phyloP scores from a whole-genome alignment of 1,284 basidiomycete genomes.

The Phlebopus sp. region DNA sequence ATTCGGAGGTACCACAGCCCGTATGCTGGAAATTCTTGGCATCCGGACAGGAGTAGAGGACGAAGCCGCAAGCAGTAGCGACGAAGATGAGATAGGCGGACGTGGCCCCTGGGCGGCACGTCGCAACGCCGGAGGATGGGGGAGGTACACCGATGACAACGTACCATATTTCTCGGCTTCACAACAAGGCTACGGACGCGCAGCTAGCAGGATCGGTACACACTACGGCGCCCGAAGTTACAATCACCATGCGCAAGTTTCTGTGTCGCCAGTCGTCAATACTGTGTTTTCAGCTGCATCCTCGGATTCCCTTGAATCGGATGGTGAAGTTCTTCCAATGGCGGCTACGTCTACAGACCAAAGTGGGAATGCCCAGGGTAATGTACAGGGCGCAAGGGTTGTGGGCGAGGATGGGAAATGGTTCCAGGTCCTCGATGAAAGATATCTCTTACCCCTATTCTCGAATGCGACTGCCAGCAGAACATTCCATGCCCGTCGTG shows the following conservation, averaged over 20 bases:
- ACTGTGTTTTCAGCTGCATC: constrained; percentile 58
- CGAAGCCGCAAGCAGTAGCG: constrained; percentile 78
- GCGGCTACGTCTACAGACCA: constrained; percentile 43
- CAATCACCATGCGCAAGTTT: constrained; percentile 55
- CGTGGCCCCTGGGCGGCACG: constrained; percentile 29
- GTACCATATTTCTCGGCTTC: constrained; percentile 36
- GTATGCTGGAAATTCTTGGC: constrained; percentile 97
- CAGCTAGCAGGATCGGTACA: constrained; percentile 44
- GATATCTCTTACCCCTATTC: constrained; percentile 92
- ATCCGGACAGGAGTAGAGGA: constrained; percentile 96
- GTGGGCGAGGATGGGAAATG: constrained; percentile 74
- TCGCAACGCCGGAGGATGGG: constrained; percentile 36
- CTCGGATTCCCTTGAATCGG: constrained; percentile 74
- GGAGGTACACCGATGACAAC: constrained; percentile 45
- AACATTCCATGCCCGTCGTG: constrained; percentile 79
- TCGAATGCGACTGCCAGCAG: constrained; percentile 91
- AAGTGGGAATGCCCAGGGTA: constrained; percentile 17
- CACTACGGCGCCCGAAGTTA: constrained; percentile 52
- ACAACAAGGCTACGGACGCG: constrained; percentile 34
- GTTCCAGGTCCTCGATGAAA: constrained; percentile 95
- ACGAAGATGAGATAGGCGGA: constrained; percentile 52
- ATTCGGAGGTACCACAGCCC: constrained; percentile 94
- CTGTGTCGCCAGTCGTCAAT: constrained; percentile 30
- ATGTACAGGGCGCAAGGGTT: constrained; percentile 10
- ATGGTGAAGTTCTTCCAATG: constrained; percentile 76